These are phyloP conservation scores for Dactylis glomerata DNA, from an alignment of 176 grass and related monocot species.

Conservation along the genomic window DNA sequence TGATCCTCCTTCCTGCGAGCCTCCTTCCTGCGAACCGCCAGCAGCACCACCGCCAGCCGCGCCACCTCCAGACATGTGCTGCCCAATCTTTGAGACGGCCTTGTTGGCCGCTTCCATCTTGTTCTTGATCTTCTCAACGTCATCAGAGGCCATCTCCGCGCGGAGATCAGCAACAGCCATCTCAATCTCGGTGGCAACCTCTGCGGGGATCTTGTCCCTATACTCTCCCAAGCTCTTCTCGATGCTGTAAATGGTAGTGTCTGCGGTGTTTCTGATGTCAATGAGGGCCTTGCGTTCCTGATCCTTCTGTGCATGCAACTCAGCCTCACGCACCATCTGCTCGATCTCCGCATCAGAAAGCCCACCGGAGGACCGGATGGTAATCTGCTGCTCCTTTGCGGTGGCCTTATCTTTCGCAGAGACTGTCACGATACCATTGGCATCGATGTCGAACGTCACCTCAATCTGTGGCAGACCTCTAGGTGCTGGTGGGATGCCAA, in stretches of 20 bases:
- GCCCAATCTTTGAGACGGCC: conserved; percentile 15
- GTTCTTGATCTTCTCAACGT: conserved; percentile 36
- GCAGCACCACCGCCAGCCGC: not conserved
- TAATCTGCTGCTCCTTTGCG: conserved; percentile 13
- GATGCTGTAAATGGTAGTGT: conserved; percentile 43
- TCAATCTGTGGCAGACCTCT: conserved; percentile 17
- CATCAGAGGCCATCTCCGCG: conserved; percentile 32
- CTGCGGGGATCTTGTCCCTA: conserved; percentile 37
- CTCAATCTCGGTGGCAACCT: conserved; percentile 49
- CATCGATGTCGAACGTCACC: conserved; percentile 3
- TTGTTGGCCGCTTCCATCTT: conserved; percentile 46
- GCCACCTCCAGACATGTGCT: conserved; percentile 39
- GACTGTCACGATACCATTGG: conserved; percentile 7
- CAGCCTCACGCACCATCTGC: conserved; percentile 8
- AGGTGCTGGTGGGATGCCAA: conserved; percentile 8
- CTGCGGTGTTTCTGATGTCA: conserved; percentile 46
- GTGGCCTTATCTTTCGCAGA: conserved; percentile 17
- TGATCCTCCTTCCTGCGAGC: not conserved
- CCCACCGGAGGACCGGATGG: conserved; percentile 2
- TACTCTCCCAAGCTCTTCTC: conserved; percentile 55
- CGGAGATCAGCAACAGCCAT: not conserved
- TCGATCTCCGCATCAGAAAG: not conserved
- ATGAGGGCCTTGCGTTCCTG: conserved; percentile 34
- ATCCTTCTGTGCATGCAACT: conserved; percentile 12
- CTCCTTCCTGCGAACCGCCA: not conserved